Evolutionary conservation across 345 rosid genomes (phyloP), one percentile per base, ranked within the genome.

Genomic region (Microcos paniculata): DNA sequence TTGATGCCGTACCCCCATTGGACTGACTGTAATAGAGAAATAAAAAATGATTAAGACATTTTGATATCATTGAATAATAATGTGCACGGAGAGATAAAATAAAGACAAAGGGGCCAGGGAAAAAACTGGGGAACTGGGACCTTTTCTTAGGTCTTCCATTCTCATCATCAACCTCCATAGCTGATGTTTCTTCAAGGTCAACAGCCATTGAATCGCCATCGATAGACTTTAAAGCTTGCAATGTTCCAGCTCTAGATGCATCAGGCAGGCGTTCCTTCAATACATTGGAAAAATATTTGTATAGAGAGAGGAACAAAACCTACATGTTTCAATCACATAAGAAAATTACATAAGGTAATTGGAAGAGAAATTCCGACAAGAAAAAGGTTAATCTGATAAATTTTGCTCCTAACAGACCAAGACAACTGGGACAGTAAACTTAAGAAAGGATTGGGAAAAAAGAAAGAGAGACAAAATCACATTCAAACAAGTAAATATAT

Each of bases 161-260:
- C 78, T 87, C 97, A 35, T 80, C 81, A 62, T 91, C 98, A 76
- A 96, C 84, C 35, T 94, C 99, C 99, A 96, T 91, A 24, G 88
- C 84, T 8, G 87, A 82, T 28, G 88, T 62, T 73, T 90, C 90
- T 62, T 89, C 89, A 16, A 71, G 69, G 66, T 86, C 93, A 64
- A 83, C 81, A 77, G 82, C 85, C 91, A 84, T 90, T 81, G 84
- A 84, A 73, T 89, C 97, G 0, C 63, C 83, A 51, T 73, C 76
- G 63, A 49, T 59, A 73, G 92, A 83, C 76, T 96, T 96, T 69
- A 93, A 81, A 26, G 79, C 92, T 61, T 45, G 85, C 79, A 93
- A 70, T 42, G 91, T 87, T 76, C 75, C 84, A 82, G 83, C 92
- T 77, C 66, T 84, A 23, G 97, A 85, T 78, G 93, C 80, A 51